Base-by-base conservation (phyloP, 192 early-diverging fungal genomes). In the Coemansia sp. region DNA sequence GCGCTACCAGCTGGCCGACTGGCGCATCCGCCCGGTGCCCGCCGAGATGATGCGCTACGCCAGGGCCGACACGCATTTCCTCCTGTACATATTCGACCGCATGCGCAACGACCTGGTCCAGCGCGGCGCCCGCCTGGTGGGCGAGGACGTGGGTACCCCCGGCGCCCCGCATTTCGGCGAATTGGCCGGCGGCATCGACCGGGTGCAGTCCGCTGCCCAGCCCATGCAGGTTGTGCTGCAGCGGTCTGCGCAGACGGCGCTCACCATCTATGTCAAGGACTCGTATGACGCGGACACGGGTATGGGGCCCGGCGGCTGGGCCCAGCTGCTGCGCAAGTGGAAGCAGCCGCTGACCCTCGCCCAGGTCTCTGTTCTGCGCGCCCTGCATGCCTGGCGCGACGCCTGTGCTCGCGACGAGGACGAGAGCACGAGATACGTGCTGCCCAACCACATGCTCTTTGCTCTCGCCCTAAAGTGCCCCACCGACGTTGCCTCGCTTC, bases 21-120 rank as follows among this genome's bases (percentile, higher is more conserved):
- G 97, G 97, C 82, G 97, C 66, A 91, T 98, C 61, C 83, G 95
- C n/a, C 97, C 97, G 6, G 59, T 99, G 14, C 92, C 97, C 3
- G 68, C 71, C 13, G 96, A 98, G 67, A 95, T 99, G 95, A 53
- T 94, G 61, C 73, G 76, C 14, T 99, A 99, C 73, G 97, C 97
- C 0, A 86, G 94, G 13, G 84, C 87, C 11, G 97, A 99, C 77
- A 98, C 97, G 18, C 97, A 99, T 68, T 99, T 92, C 66, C 84
- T 99, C 25, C 84, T 98, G 16, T 94, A 95, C 70, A 90, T 99
- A 26, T 99, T 88, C 69, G 96, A 98, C 83, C 82, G 88, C 20
- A 89, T 99, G 89, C 87, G 94, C 36, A 89, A 90, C 61, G 93
- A 94, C 42, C 75, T 97, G 11, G 52, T 98, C 33, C 70, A 68